Base-by-base conservation (phyloP, 2,329 filamentous ascomycete species). In the Septoria linicola region DNA sequence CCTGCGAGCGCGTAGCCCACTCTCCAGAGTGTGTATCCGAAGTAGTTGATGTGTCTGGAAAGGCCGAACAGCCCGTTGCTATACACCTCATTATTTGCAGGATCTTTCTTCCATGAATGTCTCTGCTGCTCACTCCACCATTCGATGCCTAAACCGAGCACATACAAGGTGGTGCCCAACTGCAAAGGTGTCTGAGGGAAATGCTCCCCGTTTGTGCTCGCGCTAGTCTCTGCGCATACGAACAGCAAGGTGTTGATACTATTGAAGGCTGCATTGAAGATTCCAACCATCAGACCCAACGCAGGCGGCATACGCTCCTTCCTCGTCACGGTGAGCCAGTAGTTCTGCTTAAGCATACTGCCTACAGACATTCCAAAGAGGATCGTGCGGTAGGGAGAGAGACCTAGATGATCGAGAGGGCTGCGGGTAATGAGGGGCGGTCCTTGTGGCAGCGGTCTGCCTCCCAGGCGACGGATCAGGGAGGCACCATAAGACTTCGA, bases 61-160 rank as follows among this genome's bases (percentile, higher is more conserved):
- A 76, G 61, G 1, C 67, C 63, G 64, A 76, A 81, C 30, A 81
- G 57, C 0, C 79, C 77, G 8, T 72, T 72, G 0, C 70, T 72
- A 57, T 74, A 81, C 0, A 73, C 66, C 64, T 79, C 78, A 14
- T 76, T 72, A 63, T 80, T 80, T 53, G 63, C 69, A 2, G 74
- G 70, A 48, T 79, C 67, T 17, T 68, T 64, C 66, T 81, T 81
- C 68, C 78, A 81, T 0, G 61, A 58, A 56, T 72, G 72, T 14
- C 83, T 74, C 66, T 85, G 82, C 21, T 76, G 61, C 68, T 86
- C 82, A 0, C 79, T 72, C 3, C 76, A 59, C 4, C 77, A 73
- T 67, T 86, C 82, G 3, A 78, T 70, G 3, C 72, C 50, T 23
- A 84, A 72, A 8, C 82, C 82, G 3, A 73, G 58, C 3, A 68